A percentile compares a stretch with the other conserved stretches of the same genome.
Conservation (phyloP, 345 rosid genomes). For the Diplotaxis tenuifolia region DNA sequence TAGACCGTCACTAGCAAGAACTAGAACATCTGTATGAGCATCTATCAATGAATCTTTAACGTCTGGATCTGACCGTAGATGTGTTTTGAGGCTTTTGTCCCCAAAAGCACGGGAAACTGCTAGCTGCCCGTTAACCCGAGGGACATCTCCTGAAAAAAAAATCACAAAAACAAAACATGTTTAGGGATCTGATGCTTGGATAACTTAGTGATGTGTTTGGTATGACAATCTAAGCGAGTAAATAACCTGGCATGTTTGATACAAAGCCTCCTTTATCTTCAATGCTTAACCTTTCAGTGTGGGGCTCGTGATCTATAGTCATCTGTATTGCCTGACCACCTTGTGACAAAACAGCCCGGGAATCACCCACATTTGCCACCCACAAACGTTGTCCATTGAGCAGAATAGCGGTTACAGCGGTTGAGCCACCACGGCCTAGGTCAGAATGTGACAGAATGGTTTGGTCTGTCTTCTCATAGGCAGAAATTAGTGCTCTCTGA, state of each 20-base stretch:
- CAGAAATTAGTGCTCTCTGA: constrained; percentile 42
- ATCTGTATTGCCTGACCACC: constrained; percentile 60
- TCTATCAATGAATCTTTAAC: constrained; percentile 37
- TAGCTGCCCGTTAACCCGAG: constrained; percentile 68
- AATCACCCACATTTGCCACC: constrained; percentile 78
- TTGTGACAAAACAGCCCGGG: constrained; percentile 61
- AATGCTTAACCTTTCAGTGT: constrained; percentile 60
- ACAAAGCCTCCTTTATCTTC: constrained; percentile 70
- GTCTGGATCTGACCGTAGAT: constrained; percentile 76
- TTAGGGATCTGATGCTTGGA: neutral
- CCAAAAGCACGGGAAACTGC: constrained; percentile 78
- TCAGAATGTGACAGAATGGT: constrained; percentile 60
- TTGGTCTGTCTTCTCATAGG: constrained; percentile 67
- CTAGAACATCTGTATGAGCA: constrained; percentile 49
- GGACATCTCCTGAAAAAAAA: constrained; percentile 56
- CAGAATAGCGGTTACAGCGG: constrained; percentile 71
- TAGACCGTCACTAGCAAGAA: constrained; percentile 73
- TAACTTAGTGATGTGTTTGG: neutral
- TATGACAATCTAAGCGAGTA: neutral
- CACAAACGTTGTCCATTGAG: constrained; percentile 52
- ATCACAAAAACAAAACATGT: neutral
- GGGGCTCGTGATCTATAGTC: constrained; percentile 65
- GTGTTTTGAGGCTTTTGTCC: constrained; percentile 65
- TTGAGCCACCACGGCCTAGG: constrained; percentile 76
- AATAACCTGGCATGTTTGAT: constrained; percentile 79